Evolutionary conservation across 2,329 filamentous ascomycete species (phyloP).

Genomic region (Hypoxylon sp.): DNA sequence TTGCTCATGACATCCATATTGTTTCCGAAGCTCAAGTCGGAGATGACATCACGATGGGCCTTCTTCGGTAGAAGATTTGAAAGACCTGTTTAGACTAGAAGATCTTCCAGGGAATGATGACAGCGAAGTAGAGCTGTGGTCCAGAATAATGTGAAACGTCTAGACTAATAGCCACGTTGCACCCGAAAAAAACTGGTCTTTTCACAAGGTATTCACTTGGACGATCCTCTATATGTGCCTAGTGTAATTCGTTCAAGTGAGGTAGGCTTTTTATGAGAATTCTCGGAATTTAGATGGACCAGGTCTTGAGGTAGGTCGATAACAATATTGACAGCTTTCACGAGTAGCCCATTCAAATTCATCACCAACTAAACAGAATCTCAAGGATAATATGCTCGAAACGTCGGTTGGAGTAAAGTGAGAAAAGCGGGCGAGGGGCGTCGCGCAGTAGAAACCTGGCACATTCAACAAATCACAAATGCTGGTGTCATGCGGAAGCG

Average conservation of each 20-base stretch:
- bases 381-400: not conserved
- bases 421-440: not conserved
- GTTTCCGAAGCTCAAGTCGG: not conserved
- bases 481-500: not conserved
- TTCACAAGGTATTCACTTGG: not conserved
- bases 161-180: not conserved
- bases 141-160: not conserved
- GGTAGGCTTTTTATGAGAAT: not conserved
- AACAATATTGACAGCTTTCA: not conserved
- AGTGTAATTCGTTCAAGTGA: not conserved
- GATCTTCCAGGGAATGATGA: not conserved
- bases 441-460: not conserved
- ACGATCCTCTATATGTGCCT: not conserved
- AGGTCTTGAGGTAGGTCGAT: not conserved
- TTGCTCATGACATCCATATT: not conserved
- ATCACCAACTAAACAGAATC: not conserved
- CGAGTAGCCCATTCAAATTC: not conserved
- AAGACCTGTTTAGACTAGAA: not conserved
- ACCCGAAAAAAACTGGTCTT: not conserved
- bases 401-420: no score
- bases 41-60: constrained; percentile 3
- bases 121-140: not conserved
- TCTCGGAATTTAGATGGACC: not conserved
- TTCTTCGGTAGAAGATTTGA: not conserved
- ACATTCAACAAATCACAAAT: not conserved